These are phyloP conservation scores for Stachybotrys chlorohalonatus DNA, from an alignment of 2,329 filamentous ascomycete species.

Conservation along the genomic window DNA sequence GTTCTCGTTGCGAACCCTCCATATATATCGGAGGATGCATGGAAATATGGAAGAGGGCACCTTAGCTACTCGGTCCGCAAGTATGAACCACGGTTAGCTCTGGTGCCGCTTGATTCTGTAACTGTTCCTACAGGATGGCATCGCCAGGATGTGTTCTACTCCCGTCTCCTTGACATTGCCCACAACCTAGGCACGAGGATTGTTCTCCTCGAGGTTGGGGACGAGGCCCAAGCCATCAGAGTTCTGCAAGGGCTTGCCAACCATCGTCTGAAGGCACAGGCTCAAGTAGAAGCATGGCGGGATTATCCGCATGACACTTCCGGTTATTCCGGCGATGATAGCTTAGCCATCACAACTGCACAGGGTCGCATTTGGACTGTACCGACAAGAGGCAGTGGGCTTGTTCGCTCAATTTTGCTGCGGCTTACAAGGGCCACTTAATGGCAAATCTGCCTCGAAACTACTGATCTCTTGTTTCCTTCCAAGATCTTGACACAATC, in stretches of 20 bases:
- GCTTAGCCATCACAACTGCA: neutral
- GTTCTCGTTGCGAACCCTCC: slow-evolving; percentile 84
- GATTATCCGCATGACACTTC: slow-evolving; percentile 48
- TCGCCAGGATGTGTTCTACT: slow-evolving; percentile 56
- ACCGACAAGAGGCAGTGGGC: slow-evolving; percentile 35
- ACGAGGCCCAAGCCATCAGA: slow-evolving; percentile 55
- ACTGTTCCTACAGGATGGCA: slow-evolving; percentile 20
- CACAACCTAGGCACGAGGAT: slow-evolving; percentile 38
- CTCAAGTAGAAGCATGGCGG: slow-evolving; percentile 58
- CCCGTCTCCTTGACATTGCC: slow-evolving; percentile 50
- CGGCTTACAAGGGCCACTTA: neutral
- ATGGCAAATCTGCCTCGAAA: neutral
- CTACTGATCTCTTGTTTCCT: too few relatives aligned
- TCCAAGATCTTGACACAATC: too few relatives aligned
- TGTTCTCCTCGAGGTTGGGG: slow-evolving; percentile 63
- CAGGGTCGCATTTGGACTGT: slow-evolving; percentile 14
- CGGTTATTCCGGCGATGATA: neutral
- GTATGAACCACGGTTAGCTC: slow-evolving; percentile 71
- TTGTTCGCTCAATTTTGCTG: slow-evolving; percentile 33
- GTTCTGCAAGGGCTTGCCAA: slow-evolving; percentile 42
- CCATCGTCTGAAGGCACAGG: slow-evolving; percentile 15
- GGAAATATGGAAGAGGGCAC: slow-evolving; percentile 27
- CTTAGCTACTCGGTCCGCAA: slow-evolving; percentile 67
- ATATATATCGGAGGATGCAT: slow-evolving; percentile 60
- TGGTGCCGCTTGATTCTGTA: slow-evolving; percentile 46